Evolutionary conservation across 495 filamentous ascomycete genomes (phyloP), one percentile per base, ranked within the genome.

Genomic region (Apodospora peruviana): DNA sequence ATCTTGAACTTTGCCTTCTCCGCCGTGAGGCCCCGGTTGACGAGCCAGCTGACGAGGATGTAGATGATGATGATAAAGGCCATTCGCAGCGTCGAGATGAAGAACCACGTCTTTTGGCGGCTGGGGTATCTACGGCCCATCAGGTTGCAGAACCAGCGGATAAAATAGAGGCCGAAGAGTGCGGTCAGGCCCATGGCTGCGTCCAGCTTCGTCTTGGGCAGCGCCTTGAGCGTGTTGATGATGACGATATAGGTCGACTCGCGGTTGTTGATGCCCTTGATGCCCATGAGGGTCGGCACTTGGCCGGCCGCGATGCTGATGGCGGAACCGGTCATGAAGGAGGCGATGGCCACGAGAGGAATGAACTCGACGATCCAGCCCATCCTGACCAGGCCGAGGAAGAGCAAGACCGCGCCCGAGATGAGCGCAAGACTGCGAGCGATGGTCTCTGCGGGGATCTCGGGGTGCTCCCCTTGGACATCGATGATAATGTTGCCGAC

Each of bases 401-500:
- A 71, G 24, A 73, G 53, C 16, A 76, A 65, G 29, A 79, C 69
- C 10, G 55, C 47, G 0, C 76, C 76, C 23, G 67, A 67, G 14
- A 79, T 68, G 9, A 80, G 53, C 5, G 75, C 66, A 20, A 79
- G 60, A 20, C 65, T 67, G 7, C 68, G 59, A 5, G 74, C 74
- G 38, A 77, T 71, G 25, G 56, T 59, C 5, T 70, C 60, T 4
- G 61, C 53, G 2, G 48, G 47, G 14, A 75, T 62, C 1, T 62
- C 50, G 3, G 59, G 68, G 36, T 81, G 62, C 24, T 58, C 67
- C 20, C 69, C 64, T 23, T 69, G 58, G 7, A 80, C 84, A 8
- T 76, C 62, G 39, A 67, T 51, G 43, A 96, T 76, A 39, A 95
- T 83, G 36, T 84, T 82, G 34, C 93, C 93, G 2, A 84, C 84